Conservation (phyloP, 2,329 filamentous ascomycete genomes). For the Dothistroma septosporum region DNA sequence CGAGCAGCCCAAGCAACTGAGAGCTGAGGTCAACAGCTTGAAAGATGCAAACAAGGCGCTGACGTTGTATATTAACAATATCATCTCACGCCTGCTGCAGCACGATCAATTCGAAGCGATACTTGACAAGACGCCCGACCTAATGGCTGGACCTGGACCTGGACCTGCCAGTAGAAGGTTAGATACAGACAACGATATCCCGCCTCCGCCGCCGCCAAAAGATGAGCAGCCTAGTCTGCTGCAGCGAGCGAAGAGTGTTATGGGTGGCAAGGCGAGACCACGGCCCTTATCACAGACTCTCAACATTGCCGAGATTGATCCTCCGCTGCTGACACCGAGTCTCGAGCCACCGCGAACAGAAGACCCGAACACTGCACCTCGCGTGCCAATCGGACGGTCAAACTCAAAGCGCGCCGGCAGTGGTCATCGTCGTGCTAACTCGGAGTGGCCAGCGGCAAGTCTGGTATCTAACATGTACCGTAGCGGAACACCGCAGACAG, state of each 20-base stretch:
- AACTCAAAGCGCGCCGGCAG: slow-evolving; percentile 39
- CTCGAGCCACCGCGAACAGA: slow-evolving; percentile 33
- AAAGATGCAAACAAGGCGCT: slow-evolving; percentile 97
- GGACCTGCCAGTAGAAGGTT: slow-evolving; percentile 26
- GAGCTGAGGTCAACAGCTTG: slow-evolving; percentile 71
- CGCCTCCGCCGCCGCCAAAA: slow-evolving; percentile 60
- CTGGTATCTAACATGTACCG: slow-evolving; percentile 90
- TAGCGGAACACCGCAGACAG: slow-evolving; percentile 49
- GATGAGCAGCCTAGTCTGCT: slow-evolving; percentile 50
- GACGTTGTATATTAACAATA: slow-evolving; percentile 97
- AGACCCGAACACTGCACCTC: slow-evolving; percentile 70
- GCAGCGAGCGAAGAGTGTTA: slow-evolving; percentile 58
- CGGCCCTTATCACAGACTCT: slow-evolving; percentile 32
- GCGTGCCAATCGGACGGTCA: slow-evolving; percentile 64
- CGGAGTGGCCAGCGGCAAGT: slow-evolving; percentile 51
- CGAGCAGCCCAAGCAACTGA: slow-evolving; percentile 63
- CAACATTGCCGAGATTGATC: slow-evolving; percentile 9
- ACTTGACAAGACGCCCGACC: slow-evolving; percentile 70
- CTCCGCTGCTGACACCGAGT: slow-evolving; percentile 24
- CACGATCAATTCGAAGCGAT: slow-evolving; percentile 95
- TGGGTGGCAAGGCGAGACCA: slow-evolving; percentile 37
- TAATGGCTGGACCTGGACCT: slow-evolving; percentile 48
- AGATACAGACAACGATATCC: slow-evolving; percentile 76
- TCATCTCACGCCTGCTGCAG: slow-evolving; percentile 90
- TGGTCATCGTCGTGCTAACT: slow-evolving; percentile 43